Evolutionary conservation across 2,329 filamentous ascomycete species (phyloP).

Genomic region (Aspergillus quadricinctus): DNA sequence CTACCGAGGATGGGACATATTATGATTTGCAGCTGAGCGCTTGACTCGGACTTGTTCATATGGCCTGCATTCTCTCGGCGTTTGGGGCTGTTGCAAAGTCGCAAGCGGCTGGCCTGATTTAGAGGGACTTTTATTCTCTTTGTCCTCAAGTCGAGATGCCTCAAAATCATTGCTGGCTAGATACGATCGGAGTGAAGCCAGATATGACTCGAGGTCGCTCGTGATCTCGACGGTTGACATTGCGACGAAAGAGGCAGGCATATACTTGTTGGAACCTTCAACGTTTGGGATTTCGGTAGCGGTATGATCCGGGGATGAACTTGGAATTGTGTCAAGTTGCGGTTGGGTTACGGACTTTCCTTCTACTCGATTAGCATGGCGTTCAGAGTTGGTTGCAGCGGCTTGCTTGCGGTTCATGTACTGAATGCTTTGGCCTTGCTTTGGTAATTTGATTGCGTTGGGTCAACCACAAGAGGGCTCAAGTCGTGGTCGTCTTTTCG

Average conservation of each 20-base stretch:
- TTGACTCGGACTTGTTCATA: not conserved
- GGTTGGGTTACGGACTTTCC: slow-evolving; percentile 13
- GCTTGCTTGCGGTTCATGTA: not conserved
- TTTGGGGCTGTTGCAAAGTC: not conserved
- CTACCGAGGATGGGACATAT: not conserved
- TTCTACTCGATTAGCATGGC: slow-evolving; percentile 16
- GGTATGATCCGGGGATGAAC: not conserved
- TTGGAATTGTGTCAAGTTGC: not conserved
- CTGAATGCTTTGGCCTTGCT: slow-evolving; percentile 1
- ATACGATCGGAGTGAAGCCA: slow-evolving; percentile 27
- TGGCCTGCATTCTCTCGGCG: not conserved
- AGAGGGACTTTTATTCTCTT: not conserved
- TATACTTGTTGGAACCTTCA: not conserved
- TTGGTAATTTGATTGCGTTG: not conserved
- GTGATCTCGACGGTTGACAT: slow-evolving; percentile 31
- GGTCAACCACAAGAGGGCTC: not conserved
- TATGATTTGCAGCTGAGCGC: not conserved
- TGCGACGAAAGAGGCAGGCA: slow-evolving; percentile 3
- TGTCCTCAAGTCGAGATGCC: not conserved
- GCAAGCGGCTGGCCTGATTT: not conserved
- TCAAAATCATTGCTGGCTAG: slow-evolving; percentile 11
- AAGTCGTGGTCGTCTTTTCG: not conserved
- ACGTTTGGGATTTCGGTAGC: not conserved
- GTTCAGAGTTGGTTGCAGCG: slow-evolving; percentile 4
- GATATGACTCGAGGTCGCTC: slow-evolving; percentile 26